A percentile compares a stretch with the other conserved stretches of the same genome.
phyloP scores from a whole-genome alignment of 202 grass and related monocot species.

The Setaria italica region DNA sequence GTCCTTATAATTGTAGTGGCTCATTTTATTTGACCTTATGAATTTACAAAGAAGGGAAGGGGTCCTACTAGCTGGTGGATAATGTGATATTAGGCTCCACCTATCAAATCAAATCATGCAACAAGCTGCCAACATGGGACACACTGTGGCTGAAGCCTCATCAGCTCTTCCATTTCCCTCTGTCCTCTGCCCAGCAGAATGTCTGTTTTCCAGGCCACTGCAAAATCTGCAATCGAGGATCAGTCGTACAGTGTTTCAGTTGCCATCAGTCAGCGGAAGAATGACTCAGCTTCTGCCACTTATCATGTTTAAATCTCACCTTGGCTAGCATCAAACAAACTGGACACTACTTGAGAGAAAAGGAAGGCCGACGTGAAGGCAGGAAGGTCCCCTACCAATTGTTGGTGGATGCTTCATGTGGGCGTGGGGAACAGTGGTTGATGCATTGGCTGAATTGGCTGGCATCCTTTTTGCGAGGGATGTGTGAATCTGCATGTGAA shows the following conservation, averaged over 20 bases:
- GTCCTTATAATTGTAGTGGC: not conserved
- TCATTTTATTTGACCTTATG: constrained; percentile 11
- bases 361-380: not conserved
- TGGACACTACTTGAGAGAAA: not conserved
- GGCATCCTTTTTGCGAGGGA: constrained; percentile 32
- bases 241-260: constrained; percentile 20
- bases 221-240: not conserved
- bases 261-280: not conserved
- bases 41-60: not conserved
- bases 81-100: constrained; percentile 50
- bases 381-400: constrained; percentile 45
- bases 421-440: constrained; percentile 33
- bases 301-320: not conserved
- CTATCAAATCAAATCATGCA: constrained; percentile 40
- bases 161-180: constrained; percentile 13
- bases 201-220: constrained; percentile 45
- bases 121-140: constrained; percentile 34
- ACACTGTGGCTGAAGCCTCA: constrained; percentile 27
- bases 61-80: constrained; percentile 45
- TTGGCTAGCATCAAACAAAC: constrained; percentile 27
- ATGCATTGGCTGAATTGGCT: constrained; percentile 45
- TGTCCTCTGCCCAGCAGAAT: constrained; percentile 40
- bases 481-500: constrained; percentile 46
- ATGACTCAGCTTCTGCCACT: constrained; percentile 28
- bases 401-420: constrained; percentile 18